phyloP scores from a whole-genome alignment of 2,329 filamentous ascomycete species.

The Dactylonectria macrodidyma region DNA sequence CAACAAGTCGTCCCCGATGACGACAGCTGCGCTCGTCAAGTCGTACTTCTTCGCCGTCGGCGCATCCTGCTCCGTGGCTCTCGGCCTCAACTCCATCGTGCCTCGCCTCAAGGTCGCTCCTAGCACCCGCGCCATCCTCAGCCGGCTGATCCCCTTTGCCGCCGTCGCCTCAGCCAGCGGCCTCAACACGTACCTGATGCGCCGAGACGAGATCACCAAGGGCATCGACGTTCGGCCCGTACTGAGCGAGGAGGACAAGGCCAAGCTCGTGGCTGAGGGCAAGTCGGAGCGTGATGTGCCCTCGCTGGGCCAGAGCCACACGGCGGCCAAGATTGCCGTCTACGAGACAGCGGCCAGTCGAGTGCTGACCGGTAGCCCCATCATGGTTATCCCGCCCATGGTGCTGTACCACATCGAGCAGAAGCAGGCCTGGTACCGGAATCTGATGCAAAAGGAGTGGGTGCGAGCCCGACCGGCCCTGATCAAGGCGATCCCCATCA shows the following conservation, averaged over 20 bases:
- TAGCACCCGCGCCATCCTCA: conserved; percentile 81
- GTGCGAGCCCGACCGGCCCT: conserved; percentile 82
- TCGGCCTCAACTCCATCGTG: conserved; percentile 92
- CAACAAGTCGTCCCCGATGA: conserved; percentile 95
- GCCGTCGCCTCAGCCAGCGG: conserved; percentile 93
- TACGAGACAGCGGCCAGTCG: conserved; percentile 93
- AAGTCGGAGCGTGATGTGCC: conserved; percentile 75
- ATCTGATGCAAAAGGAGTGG: conserved; percentile 77
- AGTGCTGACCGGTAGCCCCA: conserved; percentile 93
- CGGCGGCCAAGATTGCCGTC: conserved; percentile 90
- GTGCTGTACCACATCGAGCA: conserved; percentile 85
- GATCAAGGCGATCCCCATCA: conserved; percentile 69
- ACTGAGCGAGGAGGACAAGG: conserved; percentile 78
- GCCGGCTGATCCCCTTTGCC: conserved; percentile 94
- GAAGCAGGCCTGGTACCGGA: conserved; percentile 57
- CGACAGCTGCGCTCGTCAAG: conserved; percentile 83
- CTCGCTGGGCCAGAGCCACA: conserved; percentile 88
- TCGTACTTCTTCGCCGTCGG: conserved; percentile 94
- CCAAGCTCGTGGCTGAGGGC: conserved; percentile 68
- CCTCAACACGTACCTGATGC: conserved; percentile 98
- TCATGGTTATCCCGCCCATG: conserved; percentile 96
- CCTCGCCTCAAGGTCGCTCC: conserved; percentile 87
- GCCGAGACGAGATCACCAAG: conserved; percentile 91
- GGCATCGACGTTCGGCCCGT: conserved; percentile 95
- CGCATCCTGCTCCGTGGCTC: conserved; percentile 92